Percentiles rank a stretch among this genome's conserved stretches.
These are phyloP conservation scores for Zopfia rhizophila DNA, from an alignment of 2,329 filamentous ascomycete genomes.

Conservation along the genomic window DNA sequence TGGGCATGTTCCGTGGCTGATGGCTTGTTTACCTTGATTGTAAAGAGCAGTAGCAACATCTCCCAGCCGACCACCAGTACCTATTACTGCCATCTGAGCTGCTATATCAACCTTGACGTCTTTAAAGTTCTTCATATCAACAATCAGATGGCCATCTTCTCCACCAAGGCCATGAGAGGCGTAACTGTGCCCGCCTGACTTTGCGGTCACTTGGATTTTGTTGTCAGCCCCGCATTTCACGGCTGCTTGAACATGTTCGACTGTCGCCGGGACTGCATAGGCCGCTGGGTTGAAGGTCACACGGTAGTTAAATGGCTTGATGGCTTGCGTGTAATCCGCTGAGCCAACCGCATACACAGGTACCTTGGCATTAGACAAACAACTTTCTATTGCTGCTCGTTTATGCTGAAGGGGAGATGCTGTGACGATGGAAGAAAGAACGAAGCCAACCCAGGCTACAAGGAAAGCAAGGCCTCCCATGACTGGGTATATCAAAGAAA, in stretches of 20 bases:
- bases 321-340: conserved; percentile 36
- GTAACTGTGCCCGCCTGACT: conserved; percentile 71
- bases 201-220: conserved; percentile 65
- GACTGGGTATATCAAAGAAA: conserved; percentile 1
- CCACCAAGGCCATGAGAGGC: conserved; percentile 60
- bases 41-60: conserved; percentile 40
- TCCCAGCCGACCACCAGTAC: conserved; percentile 60
- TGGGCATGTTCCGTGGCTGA: conserved; percentile 63
- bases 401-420: conserved; percentile 24
- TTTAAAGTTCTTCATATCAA: conserved; percentile 59
- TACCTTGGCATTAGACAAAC: conserved; percentile 27
- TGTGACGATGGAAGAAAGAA: conserved; percentile 14
- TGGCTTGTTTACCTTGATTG: conserved; percentile 48
- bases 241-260: conserved; percentile 63
- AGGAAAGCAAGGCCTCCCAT: conserved; percentile 21
- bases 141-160: conserved; percentile 57
- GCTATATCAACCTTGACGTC: conserved; percentile 52
- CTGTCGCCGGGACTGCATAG: conserved; percentile 64
- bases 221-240: conserved; percentile 65
- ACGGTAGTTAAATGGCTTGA: conserved; percentile 43
- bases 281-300: conserved; percentile 58
- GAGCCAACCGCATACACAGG: conserved; percentile 32
- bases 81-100: conserved; percentile 54
- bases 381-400: conserved; percentile 31
- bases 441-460: conserved; percentile 22